Base-by-base conservation (phyloP, 2,329 filamentous ascomycete genomes). In the Helicocarpus griseus region DNA sequence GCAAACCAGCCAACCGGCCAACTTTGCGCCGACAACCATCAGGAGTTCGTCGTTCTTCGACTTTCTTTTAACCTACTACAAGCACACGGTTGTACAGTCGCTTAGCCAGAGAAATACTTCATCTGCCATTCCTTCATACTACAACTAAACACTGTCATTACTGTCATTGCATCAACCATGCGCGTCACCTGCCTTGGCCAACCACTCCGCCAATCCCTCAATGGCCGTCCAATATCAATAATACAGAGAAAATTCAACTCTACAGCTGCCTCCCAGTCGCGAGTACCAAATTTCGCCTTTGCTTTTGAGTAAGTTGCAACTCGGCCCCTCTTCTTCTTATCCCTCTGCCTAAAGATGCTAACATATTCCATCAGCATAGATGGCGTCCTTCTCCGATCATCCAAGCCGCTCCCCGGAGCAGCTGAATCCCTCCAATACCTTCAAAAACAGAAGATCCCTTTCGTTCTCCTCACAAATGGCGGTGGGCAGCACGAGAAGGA, bases 381-480 rank as follows among this genome's bases (percentile, higher is more conserved):
- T 68, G 93, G 93, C 51, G 93, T 98, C n/a, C 80, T 98, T 19
- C 78, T 97, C 29, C 88, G 90, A 63, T 86, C 86, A 54, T 81
- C 86, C 3, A 80, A 83, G 56, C 83, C 87, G 2, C 83, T 97
- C 44, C 85, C 88, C 1, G 85, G 87, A 29, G 91, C 93, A 1
- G 75, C 81, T 1, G 77, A 87, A 62, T 79, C 89, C 13, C 78
- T 98, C 19, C 73, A 75, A 28, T 85, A 82, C 61, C 82, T 97
- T 19, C 82, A 89, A 59, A 71, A 77, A 44, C 78, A 89, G 62
- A 76, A 80, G 44, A 88, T 96, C 43, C 90, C 90, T 11, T 97
- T 95, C 71, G 91, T 98, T 61, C 81, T 98, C 31, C 77, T 98
- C 56, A 98, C 93, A 53, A 98, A 98, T 69, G 93, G 93, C 60